Evolutionary conservation across 2,329 filamentous ascomycete genomes (phyloP).

Genomic region (Phoma herbarum): DNA sequence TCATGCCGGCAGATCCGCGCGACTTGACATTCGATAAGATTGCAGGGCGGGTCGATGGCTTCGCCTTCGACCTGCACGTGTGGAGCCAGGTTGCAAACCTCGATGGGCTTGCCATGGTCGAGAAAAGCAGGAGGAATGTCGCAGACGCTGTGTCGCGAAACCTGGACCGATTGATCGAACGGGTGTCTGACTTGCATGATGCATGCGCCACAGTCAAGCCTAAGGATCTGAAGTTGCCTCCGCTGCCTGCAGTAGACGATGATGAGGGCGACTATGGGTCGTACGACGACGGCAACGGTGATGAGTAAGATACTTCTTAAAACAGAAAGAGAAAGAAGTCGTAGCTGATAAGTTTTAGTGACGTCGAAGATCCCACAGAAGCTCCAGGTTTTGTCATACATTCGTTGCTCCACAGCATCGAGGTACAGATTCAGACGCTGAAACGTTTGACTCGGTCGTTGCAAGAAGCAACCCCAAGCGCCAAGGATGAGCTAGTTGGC

Average conservation of each 20-base stretch:
- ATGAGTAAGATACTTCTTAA: neutral
- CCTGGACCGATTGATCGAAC: conserved; percentile 27
- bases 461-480: conserved; percentile 37
- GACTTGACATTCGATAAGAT: conserved; percentile 42
- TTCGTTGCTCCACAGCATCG: conserved; percentile 34
- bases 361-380: conserved; percentile 29
- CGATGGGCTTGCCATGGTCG: conserved; percentile 27
- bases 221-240: conserved; percentile 32
- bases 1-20: conserved; percentile 34
- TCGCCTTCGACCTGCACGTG: conserved; percentile 34
- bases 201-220: conserved; percentile 31
- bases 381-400: conserved; percentile 32
- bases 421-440: conserved; percentile 33
- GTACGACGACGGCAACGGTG: conserved; percentile 18
- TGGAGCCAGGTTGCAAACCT: conserved; percentile 35
- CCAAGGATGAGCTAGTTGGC: conserved; percentile 28
- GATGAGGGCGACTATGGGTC: conserved; percentile 20
- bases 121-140: conserved; percentile 23
- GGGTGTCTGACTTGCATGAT: conserved; percentile 22
- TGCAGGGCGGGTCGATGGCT: conserved; percentile 29
- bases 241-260: conserved; percentile 20
- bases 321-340: neutral
- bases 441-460: conserved; percentile 35
- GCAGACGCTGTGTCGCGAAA: conserved; percentile 28
- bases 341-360: conserved; percentile 18